These are phyloP conservation scores for Fusarium musae DNA, from an alignment of 2,329 filamentous ascomycete genomes.

Conservation along the genomic window DNA sequence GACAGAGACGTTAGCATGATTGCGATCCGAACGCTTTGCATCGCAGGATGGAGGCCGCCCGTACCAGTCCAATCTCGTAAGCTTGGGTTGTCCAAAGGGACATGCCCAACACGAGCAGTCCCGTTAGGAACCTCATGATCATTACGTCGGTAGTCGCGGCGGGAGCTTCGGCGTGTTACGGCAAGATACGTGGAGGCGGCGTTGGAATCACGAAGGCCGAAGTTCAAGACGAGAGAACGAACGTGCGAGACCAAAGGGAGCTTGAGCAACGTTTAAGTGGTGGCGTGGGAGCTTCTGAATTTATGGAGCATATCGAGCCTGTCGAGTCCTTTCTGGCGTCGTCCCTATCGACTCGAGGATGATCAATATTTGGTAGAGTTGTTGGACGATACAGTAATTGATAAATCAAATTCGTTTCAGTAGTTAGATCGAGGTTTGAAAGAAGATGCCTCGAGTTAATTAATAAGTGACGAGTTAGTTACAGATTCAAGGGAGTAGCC, in stretches of 20 bases:
- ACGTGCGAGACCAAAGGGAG: conserved; percentile 15
- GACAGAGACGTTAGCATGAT: conserved; percentile 36
- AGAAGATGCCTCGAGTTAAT: conserved; percentile 26
- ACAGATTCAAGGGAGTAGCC: conserved; percentile 31
- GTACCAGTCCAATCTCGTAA: conserved; percentile 68
- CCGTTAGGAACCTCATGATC: conserved; percentile 66
- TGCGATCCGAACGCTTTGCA: neutral
- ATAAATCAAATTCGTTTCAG: neutral
- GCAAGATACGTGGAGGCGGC: neutral
- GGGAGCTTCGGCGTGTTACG: conserved; percentile 22
- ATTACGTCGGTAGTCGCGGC: conserved; percentile 15
- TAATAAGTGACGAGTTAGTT: conserved; percentile 3
- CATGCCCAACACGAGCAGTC: conserved; percentile 63
- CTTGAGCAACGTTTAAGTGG: conserved; percentile 35
- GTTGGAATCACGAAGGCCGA: conserved; percentile 17
- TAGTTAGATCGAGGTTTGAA: neutral
- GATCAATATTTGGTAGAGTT: neutral
- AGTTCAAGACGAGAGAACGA: conserved; percentile 5
- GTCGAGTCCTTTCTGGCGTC: conserved; percentile 11
- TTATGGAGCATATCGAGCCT: conserved; percentile 37
- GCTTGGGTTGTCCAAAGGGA: conserved; percentile 65
- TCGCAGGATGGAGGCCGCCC: conserved; percentile 31
- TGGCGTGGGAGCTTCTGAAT: conserved; percentile 34
- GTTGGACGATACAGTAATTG: neutral
- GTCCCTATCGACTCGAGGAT: neutral